Evolutionary conservation across 768 basidiomycete species (phyloP).

Genomic region (Fistulinella prunicolor): DNA sequence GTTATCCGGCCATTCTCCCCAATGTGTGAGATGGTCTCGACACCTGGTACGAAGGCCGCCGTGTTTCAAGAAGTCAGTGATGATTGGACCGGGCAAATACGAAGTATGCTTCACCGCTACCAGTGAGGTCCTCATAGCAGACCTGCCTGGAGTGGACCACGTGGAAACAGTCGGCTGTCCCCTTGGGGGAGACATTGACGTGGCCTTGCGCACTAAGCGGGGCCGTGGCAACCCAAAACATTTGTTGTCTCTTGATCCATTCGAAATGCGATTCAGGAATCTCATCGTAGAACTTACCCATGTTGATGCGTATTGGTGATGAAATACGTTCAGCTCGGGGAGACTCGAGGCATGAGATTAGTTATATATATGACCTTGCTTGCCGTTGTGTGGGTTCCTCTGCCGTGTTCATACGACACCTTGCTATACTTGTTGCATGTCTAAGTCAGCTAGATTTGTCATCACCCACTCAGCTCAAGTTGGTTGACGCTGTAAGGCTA

Average conservation of each 20-base stretch:
- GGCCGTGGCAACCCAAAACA: conserved; percentile 72
- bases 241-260: conserved; percentile 61
- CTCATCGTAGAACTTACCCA: conserved; percentile 58
- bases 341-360: not conserved
- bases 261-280: conserved; percentile 52
- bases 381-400: too few species aligned
- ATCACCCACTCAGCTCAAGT: too few species aligned
- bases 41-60: conserved; percentile 32
- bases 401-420: not conserved
- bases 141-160: conserved; percentile 51
- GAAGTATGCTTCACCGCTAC: conserved; percentile 48
- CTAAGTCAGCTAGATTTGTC: too few species aligned
- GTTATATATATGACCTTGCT: not conserved
- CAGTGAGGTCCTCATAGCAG: conserved; percentile 74
- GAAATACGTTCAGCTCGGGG: too few species aligned
- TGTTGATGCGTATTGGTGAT: conserved; percentile 19
- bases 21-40: conserved; percentile 62
- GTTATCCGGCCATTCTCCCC: conserved; percentile 65
- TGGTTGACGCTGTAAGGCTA: too few species aligned
- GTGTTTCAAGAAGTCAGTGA: not conserved
- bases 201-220: conserved; percentile 56
- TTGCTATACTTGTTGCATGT: too few species aligned
- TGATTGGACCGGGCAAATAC: not conserved
- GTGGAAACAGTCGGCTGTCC: conserved; percentile 61
- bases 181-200: conserved; percentile 70